Conservation (phyloP, 2,329 filamentous ascomycete species). For the Tolypocladium tundrense region DNA sequence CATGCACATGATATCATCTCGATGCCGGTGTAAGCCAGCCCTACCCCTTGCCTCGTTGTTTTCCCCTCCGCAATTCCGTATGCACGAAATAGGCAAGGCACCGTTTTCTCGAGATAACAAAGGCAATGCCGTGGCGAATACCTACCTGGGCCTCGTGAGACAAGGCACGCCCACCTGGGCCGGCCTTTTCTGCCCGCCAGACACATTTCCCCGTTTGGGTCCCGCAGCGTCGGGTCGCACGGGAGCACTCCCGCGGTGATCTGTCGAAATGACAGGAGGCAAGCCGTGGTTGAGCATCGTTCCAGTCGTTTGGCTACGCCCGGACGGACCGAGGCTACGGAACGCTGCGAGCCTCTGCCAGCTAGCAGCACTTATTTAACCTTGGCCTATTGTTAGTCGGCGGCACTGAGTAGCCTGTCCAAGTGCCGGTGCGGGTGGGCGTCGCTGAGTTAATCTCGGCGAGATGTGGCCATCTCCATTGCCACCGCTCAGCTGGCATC, state of each 20-base stretch:
- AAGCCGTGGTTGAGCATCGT: background rate
- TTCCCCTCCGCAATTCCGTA: background rate
- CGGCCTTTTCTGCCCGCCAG: background rate
- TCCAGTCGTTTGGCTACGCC: background rate
- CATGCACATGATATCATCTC: background rate
- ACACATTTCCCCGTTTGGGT: background rate
- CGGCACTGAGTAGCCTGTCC: background rate
- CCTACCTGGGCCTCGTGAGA: background rate
- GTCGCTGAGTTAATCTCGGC: background rate
- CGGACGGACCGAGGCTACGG: background rate
- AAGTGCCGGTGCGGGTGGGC: background rate
- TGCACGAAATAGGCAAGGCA: constrained; percentile 7
- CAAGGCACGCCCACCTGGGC: background rate
- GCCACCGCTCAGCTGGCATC: background rate
- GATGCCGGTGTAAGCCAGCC: background rate
- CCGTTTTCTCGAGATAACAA: constrained; percentile 13
- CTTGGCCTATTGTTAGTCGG: background rate
- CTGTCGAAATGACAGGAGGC: background rate
- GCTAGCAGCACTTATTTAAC: background rate
- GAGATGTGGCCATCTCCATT: background rate
- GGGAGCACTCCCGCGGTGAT: background rate
- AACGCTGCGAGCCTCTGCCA: background rate
- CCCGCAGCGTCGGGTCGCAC: constrained; percentile 1
- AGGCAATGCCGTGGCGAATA: background rate
- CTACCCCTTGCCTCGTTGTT: background rate